Conservation (phyloP, 169 alveolate genomes). For the Cryptosporidium xiaoi region DNA sequence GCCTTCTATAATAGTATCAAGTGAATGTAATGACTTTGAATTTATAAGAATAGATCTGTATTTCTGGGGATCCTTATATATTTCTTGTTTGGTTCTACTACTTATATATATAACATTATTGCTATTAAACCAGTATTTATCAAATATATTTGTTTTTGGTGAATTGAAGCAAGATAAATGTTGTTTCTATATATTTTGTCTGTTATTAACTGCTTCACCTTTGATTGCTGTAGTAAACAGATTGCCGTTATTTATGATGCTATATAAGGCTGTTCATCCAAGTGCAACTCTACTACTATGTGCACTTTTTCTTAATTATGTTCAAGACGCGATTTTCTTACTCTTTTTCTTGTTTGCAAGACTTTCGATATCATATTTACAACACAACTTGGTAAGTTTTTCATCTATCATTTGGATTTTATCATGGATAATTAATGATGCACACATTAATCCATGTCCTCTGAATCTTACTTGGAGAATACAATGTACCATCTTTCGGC, state of each 20-base stretch:
- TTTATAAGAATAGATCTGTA: slow-evolving; percentile 9
- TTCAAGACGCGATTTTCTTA: slow-evolving; percentile 33
- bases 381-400: slow-evolving; percentile 58
- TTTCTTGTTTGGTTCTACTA: background rate
- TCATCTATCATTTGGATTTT: background rate
- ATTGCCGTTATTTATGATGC: slow-evolving; percentile 44
- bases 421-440: slow-evolving; percentile 31
- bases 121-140: background rate
- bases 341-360: slow-evolving; percentile 9
- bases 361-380: slow-evolving; percentile 30
- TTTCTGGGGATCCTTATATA: slow-evolving; percentile 52
- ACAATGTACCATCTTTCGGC: slow-evolving; percentile 69
- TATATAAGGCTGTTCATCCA: slow-evolving; percentile 53
- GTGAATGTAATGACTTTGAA: slow-evolving; percentile 41
- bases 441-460: slow-evolving; percentile 71
- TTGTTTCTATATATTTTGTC: background rate
- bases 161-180: slow-evolving; percentile 2
- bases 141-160: background rate
- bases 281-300: background rate
- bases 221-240: slow-evolving; percentile 16
- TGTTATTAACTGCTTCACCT: slow-evolving; percentile 21
- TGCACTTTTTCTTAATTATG: slow-evolving; percentile 2
- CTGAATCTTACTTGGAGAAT: slow-evolving; percentile 29
- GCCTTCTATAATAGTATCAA: slow-evolving; percentile 46
- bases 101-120: background rate